Evolutionary conservation across 257 asterid genomes (phyloP).

Genomic region (Fraxinus pennsylvanica): DNA sequence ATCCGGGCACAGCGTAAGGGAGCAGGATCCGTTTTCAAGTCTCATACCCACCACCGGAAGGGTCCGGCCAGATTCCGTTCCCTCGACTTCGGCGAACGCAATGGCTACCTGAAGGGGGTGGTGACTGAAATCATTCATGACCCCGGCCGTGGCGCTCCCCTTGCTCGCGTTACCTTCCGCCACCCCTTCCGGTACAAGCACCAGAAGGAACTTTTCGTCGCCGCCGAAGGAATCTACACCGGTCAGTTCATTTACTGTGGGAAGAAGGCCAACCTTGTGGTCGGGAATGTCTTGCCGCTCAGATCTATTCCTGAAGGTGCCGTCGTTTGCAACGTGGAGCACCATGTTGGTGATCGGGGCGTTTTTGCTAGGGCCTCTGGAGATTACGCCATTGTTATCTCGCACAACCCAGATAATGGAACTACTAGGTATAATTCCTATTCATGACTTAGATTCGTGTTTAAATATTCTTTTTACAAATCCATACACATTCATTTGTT

Average conservation of each 20-base stretch:
- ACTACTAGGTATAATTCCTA: neutral
- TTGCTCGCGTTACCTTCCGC: neutral
- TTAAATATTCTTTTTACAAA: neutral
- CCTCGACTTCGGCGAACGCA: slow-evolving; percentile 39
- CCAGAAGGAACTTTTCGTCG: neutral
- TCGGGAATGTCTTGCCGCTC: neutral
- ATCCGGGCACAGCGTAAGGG: slow-evolving; percentile 13
- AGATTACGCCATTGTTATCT: neutral
- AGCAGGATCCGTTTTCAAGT: no score
- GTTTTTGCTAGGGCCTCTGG: neutral
- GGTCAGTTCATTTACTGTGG: slow-evolving; percentile 9
- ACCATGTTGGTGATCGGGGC: slow-evolving; percentile 8
- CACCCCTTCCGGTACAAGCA: neutral
- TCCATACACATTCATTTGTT: neutral
- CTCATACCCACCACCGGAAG: slow-evolving; percentile 20
- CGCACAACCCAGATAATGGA: slow-evolving; percentile 9
- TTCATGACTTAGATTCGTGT: neutral
- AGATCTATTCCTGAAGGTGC: slow-evolving; percentile 1
- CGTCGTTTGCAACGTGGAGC: slow-evolving; percentile 4
- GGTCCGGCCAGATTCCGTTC: slow-evolving; percentile 38
- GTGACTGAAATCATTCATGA: slow-evolving; percentile 34
- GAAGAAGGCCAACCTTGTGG: neutral
- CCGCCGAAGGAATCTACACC: neutral
- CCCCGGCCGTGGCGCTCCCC: slow-evolving; percentile 34
- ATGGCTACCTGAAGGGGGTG: slow-evolving; percentile 34